A percentile compares a stretch with the other conserved stretches of the same genome.
phyloP scores from a whole-genome alignment of 352 stramenopile species.

The Albugo candida region DNA sequence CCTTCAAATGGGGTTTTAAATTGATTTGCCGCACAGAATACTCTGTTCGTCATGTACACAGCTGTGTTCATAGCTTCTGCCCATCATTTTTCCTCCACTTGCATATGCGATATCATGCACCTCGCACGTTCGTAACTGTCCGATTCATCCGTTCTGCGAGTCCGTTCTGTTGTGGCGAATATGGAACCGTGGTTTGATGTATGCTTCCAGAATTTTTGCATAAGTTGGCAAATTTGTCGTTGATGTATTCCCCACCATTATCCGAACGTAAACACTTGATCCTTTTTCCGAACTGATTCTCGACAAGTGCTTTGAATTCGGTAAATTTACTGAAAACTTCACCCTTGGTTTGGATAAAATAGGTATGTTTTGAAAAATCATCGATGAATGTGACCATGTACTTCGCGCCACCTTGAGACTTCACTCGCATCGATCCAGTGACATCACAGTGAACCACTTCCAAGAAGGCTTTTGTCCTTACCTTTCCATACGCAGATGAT shows the following conservation, averaged over 20 bases:
- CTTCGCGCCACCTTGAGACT: not conserved
- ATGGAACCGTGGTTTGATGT: constrained; percentile 4
- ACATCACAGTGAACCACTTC: not conserved
- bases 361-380: constrained; percentile 9
- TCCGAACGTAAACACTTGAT: constrained; percentile 14
- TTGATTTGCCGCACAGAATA: no score
- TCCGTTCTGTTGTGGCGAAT: constrained; percentile 10
- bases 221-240: not conserved
- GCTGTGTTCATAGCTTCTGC: no score
- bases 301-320: constrained; percentile 4
- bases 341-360: constrained; percentile 11
- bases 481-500: not conserved
- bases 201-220: no score
- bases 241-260: constrained; percentile 15
- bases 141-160: constrained; percentile 11
- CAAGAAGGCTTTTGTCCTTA: not conserved
- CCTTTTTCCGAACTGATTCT: constrained; percentile 9
- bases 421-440: not conserved
- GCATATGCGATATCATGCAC: constrained; percentile 6
- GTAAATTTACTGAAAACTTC: constrained; percentile 6
- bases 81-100: not conserved
- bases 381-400: constrained; percentile 9
- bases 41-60: no score
- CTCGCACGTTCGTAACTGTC: constrained; percentile 6
- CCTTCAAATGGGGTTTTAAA: not conserved